phyloP scores from a whole-genome alignment of 2,329 filamentous ascomycete species.

The Penicillium psychrosexuale region DNA sequence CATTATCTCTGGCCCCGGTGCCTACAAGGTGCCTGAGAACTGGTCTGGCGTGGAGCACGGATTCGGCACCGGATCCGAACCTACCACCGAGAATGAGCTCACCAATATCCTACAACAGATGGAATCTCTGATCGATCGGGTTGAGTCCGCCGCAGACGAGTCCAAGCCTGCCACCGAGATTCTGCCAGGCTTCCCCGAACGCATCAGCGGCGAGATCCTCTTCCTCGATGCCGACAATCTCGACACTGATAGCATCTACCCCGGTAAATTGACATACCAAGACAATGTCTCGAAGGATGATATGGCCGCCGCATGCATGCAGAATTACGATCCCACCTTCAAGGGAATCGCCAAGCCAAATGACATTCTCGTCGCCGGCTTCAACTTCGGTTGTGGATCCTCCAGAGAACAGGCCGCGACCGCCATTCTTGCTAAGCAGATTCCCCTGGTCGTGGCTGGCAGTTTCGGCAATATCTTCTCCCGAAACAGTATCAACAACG shows the following conservation, averaged over 20 bases:
- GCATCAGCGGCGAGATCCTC: constrained; percentile 78
- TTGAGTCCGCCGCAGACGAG: constrained; percentile 42
- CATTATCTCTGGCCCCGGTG: constrained; percentile 63
- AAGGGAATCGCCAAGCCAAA: constrained; percentile 58
- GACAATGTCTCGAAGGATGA: constrained; percentile 71
- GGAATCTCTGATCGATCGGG: constrained; percentile 59
- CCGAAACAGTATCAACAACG: constrained; percentile 44
- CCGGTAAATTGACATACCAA: constrained; percentile 88
- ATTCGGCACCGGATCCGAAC: constrained; percentile 63
- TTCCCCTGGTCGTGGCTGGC: constrained; percentile 38
- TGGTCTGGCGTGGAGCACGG: constrained; percentile 62
- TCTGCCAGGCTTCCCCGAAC: constrained; percentile 80
- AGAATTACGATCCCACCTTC: constrained; percentile 83
- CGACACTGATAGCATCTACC: constrained; percentile 90
- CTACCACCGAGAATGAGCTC: constrained; percentile 65
- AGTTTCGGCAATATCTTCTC: constrained; percentile 42
- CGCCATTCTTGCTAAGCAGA: constrained; percentile 51
- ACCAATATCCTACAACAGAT: constrained; percentile 68
- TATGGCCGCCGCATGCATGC: constrained; percentile 90
- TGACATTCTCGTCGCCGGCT: constrained; percentile 81
- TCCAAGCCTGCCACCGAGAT: constrained; percentile 57
- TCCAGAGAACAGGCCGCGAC: constrained; percentile 87
- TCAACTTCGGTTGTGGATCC: constrained; percentile 82
- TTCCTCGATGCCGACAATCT: constrained; percentile 85
- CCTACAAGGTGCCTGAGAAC: constrained; percentile 69